phyloP scores from a whole-genome alignment of 148 eudicot species.

The Euryodendron excelsum region DNA sequence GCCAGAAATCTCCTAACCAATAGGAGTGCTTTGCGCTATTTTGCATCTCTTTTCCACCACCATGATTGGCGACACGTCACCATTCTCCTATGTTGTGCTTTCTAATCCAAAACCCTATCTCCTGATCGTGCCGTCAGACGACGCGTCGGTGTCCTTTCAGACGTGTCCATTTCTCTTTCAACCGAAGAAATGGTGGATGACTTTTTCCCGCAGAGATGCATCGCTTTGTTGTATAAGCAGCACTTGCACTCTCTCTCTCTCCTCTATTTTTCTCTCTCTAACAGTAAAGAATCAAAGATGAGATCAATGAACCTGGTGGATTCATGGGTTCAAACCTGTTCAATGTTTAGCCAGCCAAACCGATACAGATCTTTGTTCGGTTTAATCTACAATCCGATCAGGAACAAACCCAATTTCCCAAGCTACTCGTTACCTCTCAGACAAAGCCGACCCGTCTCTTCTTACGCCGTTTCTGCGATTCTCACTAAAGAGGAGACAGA shows the following conservation, averaged over 20 bases:
- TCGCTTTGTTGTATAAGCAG: no score
- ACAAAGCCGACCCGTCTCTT: not conserved
- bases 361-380: slow-evolving; percentile 17
- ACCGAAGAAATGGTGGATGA: no score
- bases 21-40: no score
- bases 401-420: slow-evolving; percentile 14
- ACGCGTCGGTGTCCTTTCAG: no score
- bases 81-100: no score
- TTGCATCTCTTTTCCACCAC: no score
- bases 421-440: not conserved
- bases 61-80: no score
- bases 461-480: slow-evolving; percentile 18
- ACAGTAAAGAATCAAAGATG: slow-evolving; percentile 16
- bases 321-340: slow-evolving; percentile 30
- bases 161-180: no score
- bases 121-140: not conserved
- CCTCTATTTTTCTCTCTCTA: no score
- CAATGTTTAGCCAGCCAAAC: slow-evolving; percentile 12
- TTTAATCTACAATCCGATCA: slow-evolving; percentile 2
- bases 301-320: slow-evolving; percentile 30
- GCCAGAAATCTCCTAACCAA: no score
- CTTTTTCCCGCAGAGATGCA: no score
- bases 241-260: not conserved
- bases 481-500: slow-evolving; percentile 15
- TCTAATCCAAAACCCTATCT: not conserved